Percentiles rank a stretch among this genome's conserved stretches.
phyloP scores from a whole-genome alignment of 805 yeast species.

The Wickerhamiella galacta region DNA sequence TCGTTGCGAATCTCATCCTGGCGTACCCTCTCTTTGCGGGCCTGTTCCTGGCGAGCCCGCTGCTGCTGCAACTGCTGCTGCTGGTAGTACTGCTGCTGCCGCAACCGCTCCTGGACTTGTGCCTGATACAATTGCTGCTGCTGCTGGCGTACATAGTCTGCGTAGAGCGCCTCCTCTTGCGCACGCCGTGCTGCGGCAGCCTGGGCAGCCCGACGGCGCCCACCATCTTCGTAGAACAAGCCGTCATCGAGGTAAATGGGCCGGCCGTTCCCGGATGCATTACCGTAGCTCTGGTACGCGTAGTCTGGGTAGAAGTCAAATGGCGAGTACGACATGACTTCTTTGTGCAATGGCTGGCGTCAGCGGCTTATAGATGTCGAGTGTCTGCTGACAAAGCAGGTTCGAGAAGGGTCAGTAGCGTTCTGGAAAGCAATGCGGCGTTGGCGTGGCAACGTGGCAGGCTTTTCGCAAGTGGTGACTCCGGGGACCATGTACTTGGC shows the following conservation, averaged over 20 bases:
- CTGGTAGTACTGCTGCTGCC: neutral
- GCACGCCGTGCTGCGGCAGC: neutral
- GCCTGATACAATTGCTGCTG: too few relatives aligned
- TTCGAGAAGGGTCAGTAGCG: too few relatives aligned
- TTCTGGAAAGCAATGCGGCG: too few relatives aligned
- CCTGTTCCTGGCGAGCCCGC: neutral
- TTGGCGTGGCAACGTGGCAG: too few relatives aligned
- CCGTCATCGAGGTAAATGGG: neutral
- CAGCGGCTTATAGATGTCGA: too few relatives aligned
- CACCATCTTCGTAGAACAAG: neutral
- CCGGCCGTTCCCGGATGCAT: neutral
- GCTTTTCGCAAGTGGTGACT: too few relatives aligned
- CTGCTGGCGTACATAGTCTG: neutral
- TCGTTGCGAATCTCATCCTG: neutral
- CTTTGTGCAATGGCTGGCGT: too few relatives aligned
- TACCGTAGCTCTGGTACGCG: too few relatives aligned
- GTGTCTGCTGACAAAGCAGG: too few relatives aligned
- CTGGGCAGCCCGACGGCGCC: neutral
- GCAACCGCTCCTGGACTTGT: neutral
- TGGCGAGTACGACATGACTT: neutral
- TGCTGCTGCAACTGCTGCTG: neutral
- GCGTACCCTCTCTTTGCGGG: neutral
- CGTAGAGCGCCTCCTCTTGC: neutral
- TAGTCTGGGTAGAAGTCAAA: neutral
- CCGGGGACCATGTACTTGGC: too few relatives aligned